phyloP scores from a whole-genome alignment of 1,284 basidiomycete species.

The Leccinum fallax region DNA sequence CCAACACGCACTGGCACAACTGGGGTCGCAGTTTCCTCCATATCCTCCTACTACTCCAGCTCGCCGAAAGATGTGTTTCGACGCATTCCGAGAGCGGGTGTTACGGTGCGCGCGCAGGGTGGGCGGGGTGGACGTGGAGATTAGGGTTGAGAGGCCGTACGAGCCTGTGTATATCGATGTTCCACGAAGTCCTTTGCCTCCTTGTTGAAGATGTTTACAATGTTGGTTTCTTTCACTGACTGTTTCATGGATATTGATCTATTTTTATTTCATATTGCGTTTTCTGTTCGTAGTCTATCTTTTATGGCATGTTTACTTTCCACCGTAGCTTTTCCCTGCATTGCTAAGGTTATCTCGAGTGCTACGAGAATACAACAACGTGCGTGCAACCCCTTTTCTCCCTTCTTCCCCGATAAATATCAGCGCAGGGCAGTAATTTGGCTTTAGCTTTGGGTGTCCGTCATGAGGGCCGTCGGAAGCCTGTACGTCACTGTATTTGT shows the following conservation, averaged over 20 bases:
- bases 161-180: slow-evolving; percentile 27
- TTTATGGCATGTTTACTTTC: background rate
- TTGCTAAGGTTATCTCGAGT: background rate
- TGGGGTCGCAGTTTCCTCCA: background rate
- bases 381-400: background rate
- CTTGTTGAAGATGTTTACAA: background rate
- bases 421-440: background rate
- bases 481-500: background rate
- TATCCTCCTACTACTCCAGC: background rate
- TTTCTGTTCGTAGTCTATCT: background rate
- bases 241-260: background rate
- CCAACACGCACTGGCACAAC: background rate
- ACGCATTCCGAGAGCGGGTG: slow-evolving; percentile 23
- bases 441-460: background rate
- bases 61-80: slow-evolving; percentile 23
- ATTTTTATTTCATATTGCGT: background rate
- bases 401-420: background rate
- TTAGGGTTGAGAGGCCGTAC: slow-evolving; percentile 28
- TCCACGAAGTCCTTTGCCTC: slow-evolving; percentile 1
- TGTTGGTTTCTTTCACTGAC: background rate
- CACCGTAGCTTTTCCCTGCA: background rate
- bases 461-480: too few species aligned
- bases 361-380: background rate
- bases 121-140: slow-evolving; percentile 27
- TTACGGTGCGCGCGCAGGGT: slow-evolving; percentile 25